phyloP scores from a whole-genome alignment of 352 stramenopile species.

The Albugo candida region DNA sequence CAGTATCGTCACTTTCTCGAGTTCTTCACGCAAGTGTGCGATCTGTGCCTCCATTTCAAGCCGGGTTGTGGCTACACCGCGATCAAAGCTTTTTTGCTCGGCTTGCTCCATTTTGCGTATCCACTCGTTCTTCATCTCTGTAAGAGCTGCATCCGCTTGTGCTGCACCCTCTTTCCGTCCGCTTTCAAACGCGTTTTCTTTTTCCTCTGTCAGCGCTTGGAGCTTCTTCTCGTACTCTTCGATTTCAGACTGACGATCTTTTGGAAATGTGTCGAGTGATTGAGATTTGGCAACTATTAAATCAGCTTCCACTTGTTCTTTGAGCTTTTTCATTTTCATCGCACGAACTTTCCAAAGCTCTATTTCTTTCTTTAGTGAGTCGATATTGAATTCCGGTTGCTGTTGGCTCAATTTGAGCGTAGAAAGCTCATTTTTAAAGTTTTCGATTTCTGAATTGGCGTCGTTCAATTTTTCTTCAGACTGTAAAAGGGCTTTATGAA shows the following conservation, averaged over 20 bases:
- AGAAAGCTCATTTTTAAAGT: neutral
- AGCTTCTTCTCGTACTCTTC: neutral
- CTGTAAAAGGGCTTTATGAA: conserved; percentile 7
- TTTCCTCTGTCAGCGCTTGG: neutral
- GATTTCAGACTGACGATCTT: neutral
- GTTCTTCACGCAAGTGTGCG: too few species aligned
- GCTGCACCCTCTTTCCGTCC: neutral
- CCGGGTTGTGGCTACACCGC: too few species aligned
- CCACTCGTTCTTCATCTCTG: neutral
- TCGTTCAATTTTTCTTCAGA: conserved; percentile 11
- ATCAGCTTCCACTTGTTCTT: conserved; percentile 41
- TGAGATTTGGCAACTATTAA: conserved; percentile 11
- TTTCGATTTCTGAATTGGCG: conserved; percentile 6
- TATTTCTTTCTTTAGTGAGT: conserved; percentile 30
- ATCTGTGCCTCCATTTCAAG: too few species aligned
- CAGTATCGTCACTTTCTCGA: too few species aligned
- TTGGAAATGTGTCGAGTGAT: neutral
- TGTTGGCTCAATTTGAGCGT: neutral
- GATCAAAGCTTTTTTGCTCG: too few species aligned
- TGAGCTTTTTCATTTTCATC: conserved; percentile 74
- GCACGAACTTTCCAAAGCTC: conserved; percentile 61
- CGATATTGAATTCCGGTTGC: neutral
- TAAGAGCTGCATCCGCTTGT: neutral
- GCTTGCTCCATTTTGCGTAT: too few species aligned
- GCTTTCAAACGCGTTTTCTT: neutral